Evolutionary conservation across 768 basidiomycete species (phyloP).

Genomic region (Chlorophyllum brunneum): DNA sequence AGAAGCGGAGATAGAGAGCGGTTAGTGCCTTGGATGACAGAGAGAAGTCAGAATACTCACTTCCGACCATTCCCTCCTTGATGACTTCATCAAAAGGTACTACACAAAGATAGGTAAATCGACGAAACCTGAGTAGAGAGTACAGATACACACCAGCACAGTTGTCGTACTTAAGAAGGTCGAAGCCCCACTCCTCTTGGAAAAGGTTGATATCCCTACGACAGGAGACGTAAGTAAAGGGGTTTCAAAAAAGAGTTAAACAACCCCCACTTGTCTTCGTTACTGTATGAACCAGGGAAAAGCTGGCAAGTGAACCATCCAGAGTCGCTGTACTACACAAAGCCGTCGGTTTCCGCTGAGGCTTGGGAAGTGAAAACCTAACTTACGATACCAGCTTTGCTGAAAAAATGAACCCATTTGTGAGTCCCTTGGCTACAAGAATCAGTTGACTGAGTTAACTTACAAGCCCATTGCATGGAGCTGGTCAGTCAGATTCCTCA

Average conservation of each 20-base stretch:
- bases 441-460: conserved; percentile 18
- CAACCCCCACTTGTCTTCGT: conserved; percentile 54
- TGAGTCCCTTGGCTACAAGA: not conserved
- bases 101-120: conserved; percentile 14
- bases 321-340: conserved; percentile 56
- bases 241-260: too few relatives aligned
- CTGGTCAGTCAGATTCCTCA: conserved; percentile 50
- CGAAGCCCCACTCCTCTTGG: conserved; percentile 58
- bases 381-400: conserved; percentile 61
- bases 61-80: conserved; percentile 51
- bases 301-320: conserved; percentile 66
- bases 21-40: not conserved
- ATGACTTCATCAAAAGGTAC: conserved; percentile 56
- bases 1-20: not conserved
- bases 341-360: not conserved
- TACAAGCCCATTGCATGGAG: conserved; percentile 58
- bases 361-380: not conserved
- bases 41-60: conserved; percentile 27
- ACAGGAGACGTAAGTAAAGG: not conserved
- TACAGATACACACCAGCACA: conserved; percentile 40
- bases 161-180: conserved; percentile 39
- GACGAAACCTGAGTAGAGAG: conserved; percentile 3
- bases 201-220: conserved; percentile 53
- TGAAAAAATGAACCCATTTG: conserved; percentile 17
- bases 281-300: conserved; percentile 63